Evolutionary conservation across 139 green algal genomes (phyloP).

Genomic region (Chlamydomonas schloesseri): DNA sequence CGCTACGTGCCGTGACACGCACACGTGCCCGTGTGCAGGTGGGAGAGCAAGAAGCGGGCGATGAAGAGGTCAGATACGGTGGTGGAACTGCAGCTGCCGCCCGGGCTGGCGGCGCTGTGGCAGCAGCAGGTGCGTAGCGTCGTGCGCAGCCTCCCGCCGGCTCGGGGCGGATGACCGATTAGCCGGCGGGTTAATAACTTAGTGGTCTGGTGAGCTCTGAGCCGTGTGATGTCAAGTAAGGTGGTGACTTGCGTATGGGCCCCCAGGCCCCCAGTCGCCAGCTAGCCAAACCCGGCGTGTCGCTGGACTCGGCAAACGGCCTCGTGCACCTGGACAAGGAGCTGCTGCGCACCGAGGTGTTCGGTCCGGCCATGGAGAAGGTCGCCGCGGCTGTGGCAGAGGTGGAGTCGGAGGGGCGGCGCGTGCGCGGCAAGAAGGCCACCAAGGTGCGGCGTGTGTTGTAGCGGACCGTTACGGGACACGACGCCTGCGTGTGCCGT

Average conservation of each 20-base stretch:
- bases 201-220: too few species aligned
- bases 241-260: too few species aligned
- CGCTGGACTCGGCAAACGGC: background rate
- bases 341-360: background rate
- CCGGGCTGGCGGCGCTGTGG: background rate
- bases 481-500: too few species aligned
- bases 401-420: background rate
- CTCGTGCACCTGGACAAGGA: background rate
- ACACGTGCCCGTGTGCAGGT: too few species aligned
- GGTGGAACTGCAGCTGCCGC: constrained; percentile 10
- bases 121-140: background rate
- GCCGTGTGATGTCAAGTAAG: too few species aligned
- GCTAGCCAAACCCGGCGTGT: background rate
- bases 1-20: too few species aligned
- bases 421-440: background rate
- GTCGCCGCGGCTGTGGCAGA: background rate
- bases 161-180: too few species aligned
- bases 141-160: too few species aligned
- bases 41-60: constrained; percentile 12
- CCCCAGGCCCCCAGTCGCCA: too few species aligned
- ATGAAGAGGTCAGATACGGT: background rate
- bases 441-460: too few species aligned
- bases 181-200: too few species aligned
- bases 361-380: background rate
- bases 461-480: too few species aligned